Percentiles rank a stretch among this genome's conserved stretches.
Evolutionary conservation across 2,329 filamentous ascomycete genomes (phyloP).

Genomic region (Iodosphaeria phyllophila): DNA sequence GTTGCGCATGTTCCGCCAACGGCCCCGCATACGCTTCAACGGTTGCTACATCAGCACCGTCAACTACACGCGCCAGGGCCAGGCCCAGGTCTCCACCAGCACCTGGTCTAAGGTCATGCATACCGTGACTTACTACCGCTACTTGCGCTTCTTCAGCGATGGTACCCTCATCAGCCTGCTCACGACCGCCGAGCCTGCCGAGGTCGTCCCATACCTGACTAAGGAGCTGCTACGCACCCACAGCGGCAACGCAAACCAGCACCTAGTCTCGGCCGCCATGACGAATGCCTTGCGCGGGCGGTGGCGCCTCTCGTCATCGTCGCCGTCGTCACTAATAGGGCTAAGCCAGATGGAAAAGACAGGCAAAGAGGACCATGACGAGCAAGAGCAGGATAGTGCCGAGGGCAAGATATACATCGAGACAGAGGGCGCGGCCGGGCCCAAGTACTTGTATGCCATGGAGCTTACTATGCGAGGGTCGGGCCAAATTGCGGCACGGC

Average conservation of each 20-base stretch:
- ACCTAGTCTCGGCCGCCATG: constrained; percentile 37
- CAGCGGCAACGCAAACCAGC: constrained; percentile 16
- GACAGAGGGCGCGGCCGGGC: constrained; percentile 62
- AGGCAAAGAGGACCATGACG: constrained; percentile 10
- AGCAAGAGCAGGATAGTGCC: constrained; percentile 9
- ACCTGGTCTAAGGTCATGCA: constrained; percentile 74
- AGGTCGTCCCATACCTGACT: constrained; percentile 71
- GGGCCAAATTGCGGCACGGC: constrained; percentile 43
- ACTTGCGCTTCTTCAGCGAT: constrained; percentile 86
- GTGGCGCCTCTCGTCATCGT: constrained; percentile 25
- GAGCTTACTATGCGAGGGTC: constrained; percentile 52
- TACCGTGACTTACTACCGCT: constrained; percentile 96
- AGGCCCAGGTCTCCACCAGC: constrained; percentile 46
- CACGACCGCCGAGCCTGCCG: constrained; percentile 63
- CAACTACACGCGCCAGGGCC: constrained; percentile 79
- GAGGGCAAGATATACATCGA: constrained; percentile 65
- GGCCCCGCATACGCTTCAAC: constrained; percentile 81
- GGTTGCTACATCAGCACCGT: constrained; percentile 94
- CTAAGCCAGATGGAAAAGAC: too few relatives aligned
- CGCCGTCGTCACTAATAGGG: too few relatives aligned
- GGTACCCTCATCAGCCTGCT: constrained; percentile 67
- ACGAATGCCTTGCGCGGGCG: constrained; percentile 43
- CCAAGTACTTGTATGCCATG: constrained; percentile 73
- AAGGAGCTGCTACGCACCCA: constrained; percentile 43
- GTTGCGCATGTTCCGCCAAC: constrained; percentile 57